Evolutionary conservation across 2,329 filamentous ascomycete genomes (phyloP).

Genomic region (Ophiostoma perfectum): DNA sequence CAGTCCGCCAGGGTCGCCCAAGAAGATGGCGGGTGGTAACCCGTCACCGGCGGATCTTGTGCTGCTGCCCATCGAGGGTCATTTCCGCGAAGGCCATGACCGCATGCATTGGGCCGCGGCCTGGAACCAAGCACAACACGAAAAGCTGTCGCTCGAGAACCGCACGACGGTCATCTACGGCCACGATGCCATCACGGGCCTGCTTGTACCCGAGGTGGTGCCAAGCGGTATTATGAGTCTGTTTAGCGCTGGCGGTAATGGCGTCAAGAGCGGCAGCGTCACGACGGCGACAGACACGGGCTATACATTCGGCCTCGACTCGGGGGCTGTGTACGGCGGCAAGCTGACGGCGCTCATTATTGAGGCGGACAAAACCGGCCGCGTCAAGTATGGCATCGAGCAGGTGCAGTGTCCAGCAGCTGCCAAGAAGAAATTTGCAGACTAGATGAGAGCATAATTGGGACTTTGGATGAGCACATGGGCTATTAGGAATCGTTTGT

Average conservation of each 20-base stretch:
- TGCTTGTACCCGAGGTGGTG: constrained; percentile 39
- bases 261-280: constrained; percentile 22
- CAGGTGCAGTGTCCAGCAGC: constrained; percentile 39
- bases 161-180: constrained; percentile 75
- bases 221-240: constrained; percentile 13
- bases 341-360: constrained; percentile 73
- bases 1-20: constrained; percentile 2
- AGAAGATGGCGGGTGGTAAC: constrained; percentile 15
- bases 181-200: constrained; percentile 71
- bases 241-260: constrained; percentile 13
- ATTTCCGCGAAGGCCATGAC: constrained; percentile 42
- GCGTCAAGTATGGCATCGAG: constrained; percentile 35
- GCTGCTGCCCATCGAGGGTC: constrained; percentile 38
- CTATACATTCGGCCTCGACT: constrained; percentile 82
- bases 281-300: constrained; percentile 33
- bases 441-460: neutral
- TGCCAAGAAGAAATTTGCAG: constrained; percentile 16
- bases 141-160: constrained; percentile 28
- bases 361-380: constrained; percentile 40
- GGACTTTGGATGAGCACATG: neutral
- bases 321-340: constrained; percentile 71
- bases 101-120: constrained; percentile 57
- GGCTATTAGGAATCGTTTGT: neutral
- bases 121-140: constrained; percentile 51
- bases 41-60: constrained; percentile 24